Conservation (phyloP, 306 rosid genomes). For the Cicer judaicum region DNA sequence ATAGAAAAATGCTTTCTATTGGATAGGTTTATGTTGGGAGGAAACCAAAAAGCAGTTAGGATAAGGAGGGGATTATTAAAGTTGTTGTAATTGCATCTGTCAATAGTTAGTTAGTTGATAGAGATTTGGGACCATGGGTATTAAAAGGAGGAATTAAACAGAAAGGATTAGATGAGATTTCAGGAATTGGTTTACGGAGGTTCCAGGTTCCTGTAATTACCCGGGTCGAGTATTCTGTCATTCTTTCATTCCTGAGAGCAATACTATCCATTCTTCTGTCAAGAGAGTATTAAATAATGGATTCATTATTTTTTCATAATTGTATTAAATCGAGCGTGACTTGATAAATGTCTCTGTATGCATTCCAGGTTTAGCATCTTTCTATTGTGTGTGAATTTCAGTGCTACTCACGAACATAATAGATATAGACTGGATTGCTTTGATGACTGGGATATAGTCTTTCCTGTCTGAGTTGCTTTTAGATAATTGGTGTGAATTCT, state of each 20-base stretch:
- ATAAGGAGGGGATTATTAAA: not conserved
- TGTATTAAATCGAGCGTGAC: constrained; percentile 15
- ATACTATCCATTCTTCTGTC: not conserved
- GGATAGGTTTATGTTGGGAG: not conserved
- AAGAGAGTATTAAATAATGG: not conserved
- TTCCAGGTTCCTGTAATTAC: not conserved
- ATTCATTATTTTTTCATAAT: not conserved
- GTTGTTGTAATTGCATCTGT: not conserved
- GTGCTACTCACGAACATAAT: not conserved
- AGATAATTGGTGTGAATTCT: constrained; percentile 11
- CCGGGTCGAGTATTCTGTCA: not conserved
- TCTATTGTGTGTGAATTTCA: not conserved
- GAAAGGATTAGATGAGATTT: not conserved
- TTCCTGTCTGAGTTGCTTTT: constrained; percentile 15
- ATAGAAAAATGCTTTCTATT: not conserved
- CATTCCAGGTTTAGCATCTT: constrained; percentile 19
- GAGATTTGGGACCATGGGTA: not conserved
- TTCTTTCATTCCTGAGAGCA: not conserved
- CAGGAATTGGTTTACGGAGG: not conserved
- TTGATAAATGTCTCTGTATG: constrained; percentile 20
- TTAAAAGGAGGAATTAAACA: constrained; percentile 4
- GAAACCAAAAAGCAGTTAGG: not conserved
- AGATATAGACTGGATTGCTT: not conserved
- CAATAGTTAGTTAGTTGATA: not conserved
- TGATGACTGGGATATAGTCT: constrained; percentile 31